Conservation (phyloP, 2,329 filamentous ascomycete species). For the Penicillium occitanis region DNA sequence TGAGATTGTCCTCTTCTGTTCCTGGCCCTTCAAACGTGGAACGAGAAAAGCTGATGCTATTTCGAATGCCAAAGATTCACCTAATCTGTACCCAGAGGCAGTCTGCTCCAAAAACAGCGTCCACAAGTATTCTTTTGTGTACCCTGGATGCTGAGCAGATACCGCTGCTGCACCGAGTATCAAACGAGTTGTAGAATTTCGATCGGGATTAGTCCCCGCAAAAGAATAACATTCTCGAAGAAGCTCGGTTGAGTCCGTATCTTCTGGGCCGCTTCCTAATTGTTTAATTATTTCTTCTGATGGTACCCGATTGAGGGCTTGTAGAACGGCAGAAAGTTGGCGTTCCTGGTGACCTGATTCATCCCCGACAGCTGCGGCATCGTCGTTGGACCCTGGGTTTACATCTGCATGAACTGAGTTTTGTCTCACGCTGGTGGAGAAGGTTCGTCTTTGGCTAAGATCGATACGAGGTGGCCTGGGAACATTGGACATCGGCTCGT, state of each 20-base stretch:
- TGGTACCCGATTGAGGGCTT: conserved; percentile 8
- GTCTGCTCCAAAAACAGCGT: conserved; percentile 37
- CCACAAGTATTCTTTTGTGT: conserved; percentile 37
- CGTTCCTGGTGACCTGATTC: not conserved
- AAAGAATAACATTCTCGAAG: conserved; percentile 42
- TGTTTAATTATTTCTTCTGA: conserved; percentile 28
- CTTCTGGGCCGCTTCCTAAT: conserved; percentile 40
- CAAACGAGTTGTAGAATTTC: conserved; percentile 34
- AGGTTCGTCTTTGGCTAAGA: conserved; percentile 31
- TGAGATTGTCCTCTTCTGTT: conserved; percentile 11
- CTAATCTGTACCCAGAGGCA: conserved; percentile 36
- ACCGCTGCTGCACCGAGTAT: conserved; percentile 42
- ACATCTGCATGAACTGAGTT: not conserved
- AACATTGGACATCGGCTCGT: conserved; percentile 24
- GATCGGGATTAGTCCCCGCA: conserved; percentile 31
- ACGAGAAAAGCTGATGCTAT: conserved; percentile 42
- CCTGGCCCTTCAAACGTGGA: conserved; percentile 21
- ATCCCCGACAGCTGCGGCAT: not conserved
- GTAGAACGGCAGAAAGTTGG: not conserved
- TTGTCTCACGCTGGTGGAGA: conserved; percentile 27
- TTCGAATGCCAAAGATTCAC: conserved; percentile 35
- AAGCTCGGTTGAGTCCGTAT: conserved; percentile 45
- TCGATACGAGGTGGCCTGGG: conserved; percentile 25
- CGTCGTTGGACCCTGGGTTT: not conserved
- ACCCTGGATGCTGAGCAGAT: conserved; percentile 40